Base-by-base conservation (phyloP, 805 yeast species). In the Pichia sporocuriosa region DNA sequence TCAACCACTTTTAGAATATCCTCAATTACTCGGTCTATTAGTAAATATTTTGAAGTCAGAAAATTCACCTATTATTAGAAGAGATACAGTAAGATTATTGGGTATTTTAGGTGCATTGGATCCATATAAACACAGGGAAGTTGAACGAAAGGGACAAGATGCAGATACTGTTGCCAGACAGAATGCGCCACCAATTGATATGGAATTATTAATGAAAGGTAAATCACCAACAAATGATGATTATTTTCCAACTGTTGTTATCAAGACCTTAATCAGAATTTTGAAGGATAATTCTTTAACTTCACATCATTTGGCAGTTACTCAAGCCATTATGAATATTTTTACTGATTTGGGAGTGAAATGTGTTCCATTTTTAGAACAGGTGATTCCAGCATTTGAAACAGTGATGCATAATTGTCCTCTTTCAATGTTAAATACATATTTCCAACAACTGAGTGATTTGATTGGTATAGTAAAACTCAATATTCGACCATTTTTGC, bases 41-140 rank as follows among this genome's bases (percentile, higher is more conserved):
- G 85, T 88, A 4, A 81, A 79, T 40, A 87, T 93, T 31, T 65
- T 93, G 42, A 84, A 84, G 49, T 77, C 88, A 44, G 97, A 90
- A 54, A 75, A 78, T 10, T 77, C 95, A 0, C 74, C 81, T 3
- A 65, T 74, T 4, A 79, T 86, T 7, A 77, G 93, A 54, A 68
- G 96, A 43, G 97, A 93, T 58, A 84, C 96, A 0, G 95, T 93
- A 1, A 73, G 90, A 49, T 63, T 93, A 20, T 67, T 93, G 43
- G 99, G 99, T 56, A 88, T 89, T 26, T 66, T 93, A 32, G 99
- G 99, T 48, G 98, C 98, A 0, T 67, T 93, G 36, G 98, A 93
- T 62, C 99, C 99, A 1, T 93, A 90, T 58, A 89, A 86, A 56
- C 94, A 88, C 52, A 77, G 96, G 42, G 96, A 87, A 52, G 85